A percentile compares a stretch with the other conserved stretches of the same genome.
These are phyloP conservation scores for Somion occarium DNA, from an alignment of 1,284 basidiomycete species.

Conservation along the genomic window DNA sequence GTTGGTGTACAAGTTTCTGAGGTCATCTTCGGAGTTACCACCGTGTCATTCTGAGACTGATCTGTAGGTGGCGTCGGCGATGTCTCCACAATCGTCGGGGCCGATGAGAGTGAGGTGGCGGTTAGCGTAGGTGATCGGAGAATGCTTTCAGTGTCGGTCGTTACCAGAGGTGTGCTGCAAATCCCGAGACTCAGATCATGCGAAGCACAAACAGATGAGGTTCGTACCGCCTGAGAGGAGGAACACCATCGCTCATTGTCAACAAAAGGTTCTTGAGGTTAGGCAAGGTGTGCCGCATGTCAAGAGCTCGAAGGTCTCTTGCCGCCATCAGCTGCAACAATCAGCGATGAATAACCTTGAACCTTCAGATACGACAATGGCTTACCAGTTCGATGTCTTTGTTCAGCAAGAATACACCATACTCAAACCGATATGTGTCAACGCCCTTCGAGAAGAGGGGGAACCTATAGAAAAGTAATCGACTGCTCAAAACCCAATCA, in stretches of 20 bases:
- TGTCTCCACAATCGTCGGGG: constrained; percentile 15
- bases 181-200: too few relatives aligned
- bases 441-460: constrained; percentile 93
- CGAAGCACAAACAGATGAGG: not conserved
- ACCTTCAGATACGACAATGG: constrained; percentile 11
- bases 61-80: not conserved
- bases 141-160: too few relatives aligned
- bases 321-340: constrained; percentile 79
- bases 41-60: not conserved
- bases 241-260: constrained; percentile 73
- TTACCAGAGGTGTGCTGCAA: too few relatives aligned
- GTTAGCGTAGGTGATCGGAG: not conserved
- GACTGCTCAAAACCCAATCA: too few relatives aligned
- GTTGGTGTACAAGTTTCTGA: constrained; percentile 27
- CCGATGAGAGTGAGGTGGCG: constrained; percentile 19
- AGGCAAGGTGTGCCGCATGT: constrained; percentile 93
- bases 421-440: constrained; percentile 96
- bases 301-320: constrained; percentile 80
- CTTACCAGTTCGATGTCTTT: constrained; percentile 94
- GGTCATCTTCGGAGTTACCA: constrained; percentile 6
- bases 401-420: constrained; percentile 95
- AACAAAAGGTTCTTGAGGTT: constrained; percentile 94
- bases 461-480: constrained; percentile 58
- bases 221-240: constrained; percentile 42
- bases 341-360: constrained; percentile 13